Evolutionary conservation across 345 rosid genomes (phyloP).

Genomic region (Linum usitatissimum): DNA sequence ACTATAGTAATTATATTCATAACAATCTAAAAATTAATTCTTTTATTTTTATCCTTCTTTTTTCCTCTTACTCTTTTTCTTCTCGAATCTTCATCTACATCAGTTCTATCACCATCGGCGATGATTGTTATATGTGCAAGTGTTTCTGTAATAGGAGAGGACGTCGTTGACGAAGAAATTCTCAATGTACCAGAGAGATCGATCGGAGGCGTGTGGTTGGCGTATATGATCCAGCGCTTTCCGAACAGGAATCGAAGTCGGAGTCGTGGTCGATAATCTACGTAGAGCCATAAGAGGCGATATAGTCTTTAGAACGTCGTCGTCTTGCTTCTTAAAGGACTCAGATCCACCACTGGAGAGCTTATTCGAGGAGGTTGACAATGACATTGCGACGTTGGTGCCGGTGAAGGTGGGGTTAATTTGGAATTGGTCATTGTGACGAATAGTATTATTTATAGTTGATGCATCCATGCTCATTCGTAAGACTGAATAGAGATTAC

Average conservation of each 20-base stretch:
- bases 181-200: slow-evolving; percentile 3
- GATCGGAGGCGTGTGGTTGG: slow-evolving; percentile 4
- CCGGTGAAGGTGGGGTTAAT: background rate
- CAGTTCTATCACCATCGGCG: too few relatives aligned
- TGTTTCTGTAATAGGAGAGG: background rate
- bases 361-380: background rate
- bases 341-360: background rate
- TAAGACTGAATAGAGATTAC: too few relatives aligned
- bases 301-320: background rate
- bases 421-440: too few relatives aligned
- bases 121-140: too few relatives aligned
- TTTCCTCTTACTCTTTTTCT: too few relatives aligned
- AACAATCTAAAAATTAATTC: too few relatives aligned
- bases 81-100: too few relatives aligned
- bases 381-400: background rate
- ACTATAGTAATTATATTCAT: too few relatives aligned
- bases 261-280: background rate
- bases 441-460: too few relatives aligned
- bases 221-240: background rate
- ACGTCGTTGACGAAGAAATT: background rate
- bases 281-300: background rate
- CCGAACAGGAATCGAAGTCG: background rate
- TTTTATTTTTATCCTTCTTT: too few relatives aligned
- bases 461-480: too few relatives aligned
- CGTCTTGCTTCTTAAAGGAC: background rate